Percentiles rank a stretch among this genome's conserved stretches.
Conservation (phyloP, 352 stramenopile genomes). For the Globisporangium radiosum region DNA sequence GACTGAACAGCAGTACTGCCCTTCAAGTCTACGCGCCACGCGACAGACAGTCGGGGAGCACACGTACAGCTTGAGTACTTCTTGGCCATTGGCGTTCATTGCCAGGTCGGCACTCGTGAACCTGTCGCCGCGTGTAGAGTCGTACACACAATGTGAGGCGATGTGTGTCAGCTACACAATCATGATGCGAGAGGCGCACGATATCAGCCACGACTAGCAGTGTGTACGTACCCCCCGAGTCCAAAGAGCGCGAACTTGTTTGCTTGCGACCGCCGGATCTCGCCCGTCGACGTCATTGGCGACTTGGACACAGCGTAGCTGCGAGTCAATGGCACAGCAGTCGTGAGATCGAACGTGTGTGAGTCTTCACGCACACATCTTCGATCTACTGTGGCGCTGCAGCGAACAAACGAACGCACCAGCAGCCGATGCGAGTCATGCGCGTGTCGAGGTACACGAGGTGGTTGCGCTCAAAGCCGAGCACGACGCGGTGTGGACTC, state of each 20-base stretch:
- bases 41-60: neutral
- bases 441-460: slow-evolving; percentile 59
- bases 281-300: slow-evolving; percentile 34
- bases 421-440: slow-evolving; percentile 38
- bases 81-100: slow-evolving; percentile 14
- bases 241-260: slow-evolving; percentile 60
- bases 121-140: slow-evolving; percentile 11
- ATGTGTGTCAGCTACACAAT: too few species aligned
- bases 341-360: too few species aligned
- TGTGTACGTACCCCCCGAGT: slow-evolving; percentile 33
- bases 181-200: neutral
- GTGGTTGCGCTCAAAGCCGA: slow-evolving; percentile 63
- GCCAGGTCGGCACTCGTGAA: slow-evolving; percentile 34
- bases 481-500: slow-evolving; percentile 34
- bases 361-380: neutral
- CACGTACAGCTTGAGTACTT: slow-evolving; percentile 32
- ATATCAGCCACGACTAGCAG: neutral
- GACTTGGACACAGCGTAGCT: slow-evolving; percentile 51
- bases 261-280: slow-evolving; percentile 45
- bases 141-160: too few species aligned
- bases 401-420: slow-evolving; percentile 21
- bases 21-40: neutral
- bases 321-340: neutral
- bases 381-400: neutral
- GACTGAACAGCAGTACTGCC: too few species aligned